Evolutionary conservation across 2,329 filamentous ascomycete species (phyloP), one percentile per base, ranked within the genome.

Genomic region (Pseudogymnoascus sp.): DNA sequence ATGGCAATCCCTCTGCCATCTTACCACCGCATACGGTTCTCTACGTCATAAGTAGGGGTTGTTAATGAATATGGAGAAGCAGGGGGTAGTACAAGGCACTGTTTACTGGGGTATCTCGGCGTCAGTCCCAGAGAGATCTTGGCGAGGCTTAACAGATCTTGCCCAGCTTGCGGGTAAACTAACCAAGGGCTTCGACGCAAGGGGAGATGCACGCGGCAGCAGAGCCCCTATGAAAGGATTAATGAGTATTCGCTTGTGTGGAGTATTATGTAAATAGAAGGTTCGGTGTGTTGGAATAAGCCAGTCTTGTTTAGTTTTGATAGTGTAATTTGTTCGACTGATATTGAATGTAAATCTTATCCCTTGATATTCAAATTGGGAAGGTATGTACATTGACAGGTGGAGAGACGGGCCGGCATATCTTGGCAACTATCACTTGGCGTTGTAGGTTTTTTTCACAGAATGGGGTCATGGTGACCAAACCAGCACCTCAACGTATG

Each of bases 81-180:
- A 3, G 26, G 26, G 44, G 7, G 8, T 54, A 10, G 4, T 17
- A 33, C 9, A 54, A 33, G n/a, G 8, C 26, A 54, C 44, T 10
- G 6, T 33, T 5, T 31, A 10, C 26, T 7, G n/a, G 26, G 26
- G 26, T 54, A 26, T 17, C 9, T 6, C 8, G 44, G 44, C 26
- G 6, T 54, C 26, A 17, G 9, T 33, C 6, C 44, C 44, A 8
- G 10, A 4, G 5, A 17, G 5, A 17, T 4, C 44, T 54, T 54
- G 44, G 44, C 44, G 26, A 54, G n/a, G 44, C 44, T 54, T 50
- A 50, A 15, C 44, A 50, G 44, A 50, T 33, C 44, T 50, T 50
- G 26, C 26, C 44, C 44, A 31, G n/a, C 26, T n/a, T 54, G 26
- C 1, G 26, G 26, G 26, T 50, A 54, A 54, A 54, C n/a, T 3